Percentiles rank a stretch among this genome's conserved stretches.
phyloP scores from a whole-genome alignment of 768 basidiomycete genomes.

The Mycena vulgaris region DNA sequence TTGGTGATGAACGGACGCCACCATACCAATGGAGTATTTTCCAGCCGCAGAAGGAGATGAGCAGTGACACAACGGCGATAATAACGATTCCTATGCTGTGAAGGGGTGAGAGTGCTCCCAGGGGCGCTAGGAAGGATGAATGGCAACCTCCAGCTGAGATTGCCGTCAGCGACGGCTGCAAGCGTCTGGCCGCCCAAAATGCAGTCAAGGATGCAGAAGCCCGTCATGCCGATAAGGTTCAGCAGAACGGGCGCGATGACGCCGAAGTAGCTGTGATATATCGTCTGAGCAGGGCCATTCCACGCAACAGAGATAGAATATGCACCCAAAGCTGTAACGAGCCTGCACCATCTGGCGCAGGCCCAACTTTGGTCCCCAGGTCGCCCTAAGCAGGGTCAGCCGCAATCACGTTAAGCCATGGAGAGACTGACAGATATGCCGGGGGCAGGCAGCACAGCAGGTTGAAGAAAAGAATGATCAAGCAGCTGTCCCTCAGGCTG shows the following conservation, averaged over 20 bases:
- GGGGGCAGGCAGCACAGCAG: conserved; percentile 71
- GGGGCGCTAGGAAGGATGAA: neutral
- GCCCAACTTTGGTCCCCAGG: conserved; percentile 89
- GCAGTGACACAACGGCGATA: conserved; percentile 76
- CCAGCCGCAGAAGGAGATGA: conserved; percentile 75
- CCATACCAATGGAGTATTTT: conserved; percentile 61
- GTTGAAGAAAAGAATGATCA: conserved; percentile 80
- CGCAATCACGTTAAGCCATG: neutral
- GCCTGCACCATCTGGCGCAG: conserved; percentile 91
- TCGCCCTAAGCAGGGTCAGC: conserved; percentile 51
- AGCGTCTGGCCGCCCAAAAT: conserved; percentile 78
- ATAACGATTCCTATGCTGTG: conserved; percentile 86
- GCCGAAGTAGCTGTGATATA: conserved; percentile 68
- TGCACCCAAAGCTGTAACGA: conserved; percentile 55
- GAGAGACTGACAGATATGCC: conserved; percentile 67
- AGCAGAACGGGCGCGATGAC: conserved; percentile 72
- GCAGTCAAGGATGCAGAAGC: conserved; percentile 80
- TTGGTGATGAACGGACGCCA: too few species aligned
- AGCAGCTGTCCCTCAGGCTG: conserved; percentile 72
- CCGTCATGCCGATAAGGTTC: conserved; percentile 75
- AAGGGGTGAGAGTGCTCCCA: neutral
- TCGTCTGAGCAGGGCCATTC: neutral
- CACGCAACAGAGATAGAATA: neutral
- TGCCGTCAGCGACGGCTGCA: conserved; percentile 57
- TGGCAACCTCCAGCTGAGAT: conserved; percentile 61